These are phyloP conservation scores for Kodamaea leandrae DNA, from an alignment of 805 yeast genomes.

Conservation along the genomic window DNA sequence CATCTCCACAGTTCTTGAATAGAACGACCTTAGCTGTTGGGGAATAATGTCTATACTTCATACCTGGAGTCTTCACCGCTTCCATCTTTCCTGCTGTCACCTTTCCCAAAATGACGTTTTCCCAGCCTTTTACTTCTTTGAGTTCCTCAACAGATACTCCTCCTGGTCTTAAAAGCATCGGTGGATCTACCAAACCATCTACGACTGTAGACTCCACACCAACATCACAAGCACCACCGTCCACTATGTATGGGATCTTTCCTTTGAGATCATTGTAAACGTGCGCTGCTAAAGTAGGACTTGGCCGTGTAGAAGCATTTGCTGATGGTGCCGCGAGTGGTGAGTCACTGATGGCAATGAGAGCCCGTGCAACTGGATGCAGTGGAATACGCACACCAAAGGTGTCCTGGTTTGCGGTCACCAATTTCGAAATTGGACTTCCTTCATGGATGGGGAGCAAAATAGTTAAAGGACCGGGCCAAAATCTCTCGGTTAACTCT, in stretches of 20 bases:
- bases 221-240: slow-evolving; percentile 85
- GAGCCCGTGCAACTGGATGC: slow-evolving; percentile 86
- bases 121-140: slow-evolving; percentile 73
- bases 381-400: slow-evolving; percentile 90
- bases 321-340: slow-evolving; percentile 99
- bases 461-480: slow-evolving; percentile 97
- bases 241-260: slow-evolving; percentile 77
- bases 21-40: slow-evolving; percentile 82
- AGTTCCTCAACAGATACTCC: slow-evolving; percentile 85
- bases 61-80: slow-evolving; percentile 89
- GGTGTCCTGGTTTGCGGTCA: slow-evolving; percentile 85
- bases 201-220: slow-evolving; percentile 95
- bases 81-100: slow-evolving; percentile 63
- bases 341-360: slow-evolving; percentile 76
- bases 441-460: slow-evolving; percentile 57
- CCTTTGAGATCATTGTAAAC: slow-evolving; percentile 79
- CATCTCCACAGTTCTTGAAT: slow-evolving; percentile 51
- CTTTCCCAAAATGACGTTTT: slow-evolving; percentile 58
- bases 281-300: slow-evolving; percentile 87
- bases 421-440: slow-evolving; percentile 61
- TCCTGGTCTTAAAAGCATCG: slow-evolving; percentile 89
- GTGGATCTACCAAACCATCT: slow-evolving; percentile 83
- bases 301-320: slow-evolving; percentile 91
- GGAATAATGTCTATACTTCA: slow-evolving; percentile 95
- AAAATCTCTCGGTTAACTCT: slow-evolving; percentile 62